A percentile compares a stretch with the other conserved stretches of the same genome.
Conservation (phyloP, 345 rosid species). For the Trapa bicornis region DNA sequence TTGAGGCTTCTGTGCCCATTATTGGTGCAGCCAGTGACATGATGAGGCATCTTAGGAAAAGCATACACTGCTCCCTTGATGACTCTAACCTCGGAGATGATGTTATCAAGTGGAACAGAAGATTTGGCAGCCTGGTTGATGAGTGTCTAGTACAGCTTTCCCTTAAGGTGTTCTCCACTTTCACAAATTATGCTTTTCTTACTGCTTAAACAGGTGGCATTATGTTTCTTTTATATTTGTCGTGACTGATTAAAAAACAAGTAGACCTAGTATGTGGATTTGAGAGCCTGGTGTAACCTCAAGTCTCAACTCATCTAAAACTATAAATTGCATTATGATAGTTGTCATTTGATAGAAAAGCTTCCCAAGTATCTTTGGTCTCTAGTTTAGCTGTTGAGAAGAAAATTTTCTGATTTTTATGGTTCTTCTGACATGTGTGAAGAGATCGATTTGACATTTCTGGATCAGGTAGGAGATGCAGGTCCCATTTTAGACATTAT, state of each 20-base stretch:
- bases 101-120: conserved; percentile 43
- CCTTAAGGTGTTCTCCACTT: conserved; percentile 35
- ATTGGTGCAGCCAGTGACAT: conserved; percentile 69
- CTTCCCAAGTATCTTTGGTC: conserved; percentile 1
- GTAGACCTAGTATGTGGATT: not conserved
- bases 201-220: not conserved
- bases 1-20: conserved; percentile 62
- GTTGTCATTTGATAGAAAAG: not conserved
- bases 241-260: not conserved
- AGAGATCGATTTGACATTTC: conserved; percentile 9
- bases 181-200: not conserved
- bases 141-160: conserved; percentile 70
- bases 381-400: not conserved
- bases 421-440: not conserved
- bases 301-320: not conserved
- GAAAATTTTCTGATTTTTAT: not conserved
- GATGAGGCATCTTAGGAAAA: conserved; percentile 83
- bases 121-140: conserved; percentile 59
- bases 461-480: conserved; percentile 82
- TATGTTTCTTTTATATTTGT: not conserved
- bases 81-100: conserved; percentile 55
- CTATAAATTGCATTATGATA: not conserved
- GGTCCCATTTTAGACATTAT: conserved; percentile 80
- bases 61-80: conserved; percentile 70
- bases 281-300: not conserved